phyloP scores from a whole-genome alignment of 1,284 basidiomycete species.

The Pseudozyma tsukubaensis region DNA sequence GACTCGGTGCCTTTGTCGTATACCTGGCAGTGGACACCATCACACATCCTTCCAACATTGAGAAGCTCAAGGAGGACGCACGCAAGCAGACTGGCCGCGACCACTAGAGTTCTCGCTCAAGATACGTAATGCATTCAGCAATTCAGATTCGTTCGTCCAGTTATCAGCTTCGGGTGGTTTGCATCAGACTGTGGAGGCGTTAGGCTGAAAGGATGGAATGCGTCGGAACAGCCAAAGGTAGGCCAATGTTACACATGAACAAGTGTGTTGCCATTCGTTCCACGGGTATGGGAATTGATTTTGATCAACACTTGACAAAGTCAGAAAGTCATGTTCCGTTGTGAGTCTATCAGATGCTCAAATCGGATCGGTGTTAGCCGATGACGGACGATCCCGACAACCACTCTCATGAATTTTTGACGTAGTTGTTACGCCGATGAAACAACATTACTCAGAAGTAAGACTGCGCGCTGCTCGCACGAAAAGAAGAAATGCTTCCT shows the following conservation, averaged over 20 bases:
- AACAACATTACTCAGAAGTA: background rate
- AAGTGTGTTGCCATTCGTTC: too few relatives aligned
- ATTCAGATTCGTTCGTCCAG: slow-evolving; percentile 7
- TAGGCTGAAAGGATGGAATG: too few relatives aligned
- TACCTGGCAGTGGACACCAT: slow-evolving; percentile 57
- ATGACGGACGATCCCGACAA: background rate
- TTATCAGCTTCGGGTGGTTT: background rate
- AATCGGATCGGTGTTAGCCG: slow-evolving; percentile 12
- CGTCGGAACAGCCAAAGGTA: too few relatives aligned
- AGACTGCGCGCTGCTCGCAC: slow-evolving; percentile 9
- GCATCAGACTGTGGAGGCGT: background rate
- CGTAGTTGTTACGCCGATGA: background rate
- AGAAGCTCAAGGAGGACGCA: slow-evolving; percentile 65
- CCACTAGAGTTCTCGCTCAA: slow-evolving; percentile 11
- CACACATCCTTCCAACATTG: slow-evolving; percentile 63
- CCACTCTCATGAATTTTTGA: too few relatives aligned
- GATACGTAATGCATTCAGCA: background rate
- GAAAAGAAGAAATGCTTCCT: slow-evolving; percentile 3
- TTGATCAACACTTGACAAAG: too few relatives aligned
- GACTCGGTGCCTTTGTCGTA: slow-evolving; percentile 58
- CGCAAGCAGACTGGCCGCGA: slow-evolving; percentile 49
- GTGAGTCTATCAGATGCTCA: too few relatives aligned
- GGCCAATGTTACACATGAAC: too few relatives aligned
- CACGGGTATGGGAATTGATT: too few relatives aligned
- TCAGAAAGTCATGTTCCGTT: background rate